Percentiles rank a stretch among this genome's conserved stretches.
These are phyloP conservation scores for Naematelia aurantialba DNA, from an alignment of 768 basidiomycete genomes.

Conservation along the genomic window DNA sequence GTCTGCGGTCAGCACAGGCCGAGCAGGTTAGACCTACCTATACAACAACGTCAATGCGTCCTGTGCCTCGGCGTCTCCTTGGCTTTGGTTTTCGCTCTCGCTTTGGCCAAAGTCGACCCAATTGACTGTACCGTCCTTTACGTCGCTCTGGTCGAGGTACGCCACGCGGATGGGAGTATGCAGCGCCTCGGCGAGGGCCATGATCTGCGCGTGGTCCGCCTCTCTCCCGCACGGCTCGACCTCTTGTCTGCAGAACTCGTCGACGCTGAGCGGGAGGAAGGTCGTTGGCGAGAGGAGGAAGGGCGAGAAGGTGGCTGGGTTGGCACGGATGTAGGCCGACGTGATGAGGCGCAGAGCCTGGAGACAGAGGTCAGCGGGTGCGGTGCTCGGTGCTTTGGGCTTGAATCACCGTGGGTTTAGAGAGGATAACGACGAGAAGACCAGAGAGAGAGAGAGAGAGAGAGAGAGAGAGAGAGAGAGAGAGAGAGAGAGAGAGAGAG, in stretches of 20 bases:
- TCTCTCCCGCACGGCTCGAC: constrained; percentile 59
- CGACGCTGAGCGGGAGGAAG: constrained; percentile 58
- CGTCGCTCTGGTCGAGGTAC: constrained; percentile 67
- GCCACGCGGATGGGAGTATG: constrained; percentile 67
- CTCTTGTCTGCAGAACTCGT: constrained; percentile 69
- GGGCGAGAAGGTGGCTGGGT: constrained; percentile 61
- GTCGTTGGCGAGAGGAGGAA: constrained; percentile 77
- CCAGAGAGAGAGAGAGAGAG: background rate
- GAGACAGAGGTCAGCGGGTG: constrained; percentile 45
- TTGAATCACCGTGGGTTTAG: background rate
- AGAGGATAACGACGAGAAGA: background rate
- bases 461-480: constrained; percentile 5
- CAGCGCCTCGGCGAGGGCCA: constrained; percentile 68
- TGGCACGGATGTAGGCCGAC: constrained; percentile 71
- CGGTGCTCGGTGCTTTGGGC: no score
- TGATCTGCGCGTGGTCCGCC: constrained; percentile 76
- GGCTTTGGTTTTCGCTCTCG: background rate
- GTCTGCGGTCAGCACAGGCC: constrained; percentile 53
- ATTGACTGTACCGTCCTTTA: constrained; percentile 48
- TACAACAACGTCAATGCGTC: constrained; percentile 67
- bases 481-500: constrained; percentile 39
- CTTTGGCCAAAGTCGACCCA: constrained; percentile 41
- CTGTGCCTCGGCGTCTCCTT: background rate
- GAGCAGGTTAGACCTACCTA: constrained; percentile 56
- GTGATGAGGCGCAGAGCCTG: constrained; percentile 75